Evolutionary conservation across 164 flowering plant genomes (phyloP), one percentile per base, ranked within the genome.

Genomic region (Umbellularia californica): DNA sequence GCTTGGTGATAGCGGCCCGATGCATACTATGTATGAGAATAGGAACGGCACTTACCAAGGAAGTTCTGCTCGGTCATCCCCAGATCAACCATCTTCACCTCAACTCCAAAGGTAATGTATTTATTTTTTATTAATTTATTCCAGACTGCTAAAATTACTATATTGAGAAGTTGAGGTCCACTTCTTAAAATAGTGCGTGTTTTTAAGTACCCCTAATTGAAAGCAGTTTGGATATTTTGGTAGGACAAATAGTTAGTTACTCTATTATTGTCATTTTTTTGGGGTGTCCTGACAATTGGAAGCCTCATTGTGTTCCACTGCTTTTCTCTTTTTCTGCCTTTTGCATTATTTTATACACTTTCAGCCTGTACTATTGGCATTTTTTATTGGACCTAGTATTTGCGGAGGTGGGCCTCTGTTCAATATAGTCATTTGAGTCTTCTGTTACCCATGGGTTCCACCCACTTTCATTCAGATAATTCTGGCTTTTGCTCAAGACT

Each of bases 31-130:
- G 20, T 80, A 62, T 75, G 95, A 90, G 79, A 90, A 85, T 24
- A 91, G 83, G 70, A 74, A 66, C 66, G 50, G 71, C 51, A 82
- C 86, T 72, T 82, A 84, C 74, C 88, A 78, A 75, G 84, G 86
- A 24, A 72, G 77, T 69, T 81, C 90, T 73, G 88, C 81, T 67
- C 83, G 24, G 63, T 83, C 94, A 77, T 85, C 98, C 14, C 92
- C 92, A 50, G 98, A 95, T 80, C 89, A 86, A 72, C 96, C 98
- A 17, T 89, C 97, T 70, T 90, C 95, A 20, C 97, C 95, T 17
- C 96, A 80, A 58, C 60, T 82, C 70, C 85, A 77, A 70, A 87
- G 97, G 95, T 93, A 88, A 76, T 70, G 23, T 41, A 5, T 47
- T 27, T 47, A 33, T 68, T 41, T 3, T 47, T 27, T 47, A 33